Base-by-base conservation (phyloP, 305 asterid genomes). In the Solanum hybrid region DNA sequence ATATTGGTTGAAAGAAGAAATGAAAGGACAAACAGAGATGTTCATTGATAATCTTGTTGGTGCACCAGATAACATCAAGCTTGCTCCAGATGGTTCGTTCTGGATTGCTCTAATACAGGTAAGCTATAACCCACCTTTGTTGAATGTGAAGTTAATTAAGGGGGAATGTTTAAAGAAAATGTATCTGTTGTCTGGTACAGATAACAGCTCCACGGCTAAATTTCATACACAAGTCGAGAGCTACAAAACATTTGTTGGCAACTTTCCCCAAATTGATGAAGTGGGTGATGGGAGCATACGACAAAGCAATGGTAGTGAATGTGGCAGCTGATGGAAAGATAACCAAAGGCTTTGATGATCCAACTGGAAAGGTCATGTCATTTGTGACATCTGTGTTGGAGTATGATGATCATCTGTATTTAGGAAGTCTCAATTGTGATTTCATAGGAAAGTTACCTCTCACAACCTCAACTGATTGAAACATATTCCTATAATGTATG, bases 101-200 rank as follows among this genome's bases (percentile, higher is more conserved):
- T 96, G 98, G 99, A 93, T 96, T 46, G 98, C 99, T 11, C 72
- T 95, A 79, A 0, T 95, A 89, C 88, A 95, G 94, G 97, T 95
- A 89, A 9, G 12, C 17, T 81, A 38, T 27, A 35, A 17, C n/a
- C 46, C 66, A 40, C 7, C 22, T 46, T 17, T 17, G 66, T 56
- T 56, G 66, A 56, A 31, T 75, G 79, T 31, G n/a, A 29, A 75
- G 38, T 75, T 75, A 75, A 29, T 20, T 56, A 56, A 56, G 34
- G 16, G 34, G 34, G 17, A 72, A 72, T 13, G 27, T 27, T n/a
- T 72, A 8, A n/a, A 51, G 42, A 73, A 37, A 29, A 11, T 26
- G 32, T 26, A 84, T 64, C 34, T 20, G 26, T 7, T 24, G 40
- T 84, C 37, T 87, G 36, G 10, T 89, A 90, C 93, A 95, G 97